These are phyloP conservation scores for Paramecium sonneborni DNA, from an alignment of 73 alveolate species.

Conservation along the genomic window DNA sequence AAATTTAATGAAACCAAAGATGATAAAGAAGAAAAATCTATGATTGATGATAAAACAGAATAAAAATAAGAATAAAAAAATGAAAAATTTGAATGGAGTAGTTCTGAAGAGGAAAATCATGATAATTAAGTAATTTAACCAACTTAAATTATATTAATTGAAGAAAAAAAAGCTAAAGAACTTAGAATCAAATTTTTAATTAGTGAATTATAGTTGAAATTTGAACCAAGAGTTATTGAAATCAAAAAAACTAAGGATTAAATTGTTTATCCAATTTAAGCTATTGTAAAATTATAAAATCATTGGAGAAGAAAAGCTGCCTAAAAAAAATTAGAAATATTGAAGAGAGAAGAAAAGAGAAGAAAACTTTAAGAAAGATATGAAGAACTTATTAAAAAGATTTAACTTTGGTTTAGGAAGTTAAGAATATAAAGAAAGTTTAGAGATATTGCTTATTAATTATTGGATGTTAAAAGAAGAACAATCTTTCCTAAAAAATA, in stretches of 20 bases:
- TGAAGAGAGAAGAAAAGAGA: neutral
- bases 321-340: neutral
- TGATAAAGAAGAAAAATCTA: neutral
- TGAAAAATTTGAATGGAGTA: conserved; percentile 22
- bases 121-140: neutral
- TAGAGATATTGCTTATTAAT: neutral
- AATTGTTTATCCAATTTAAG: neutral
- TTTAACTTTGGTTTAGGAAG: neutral
- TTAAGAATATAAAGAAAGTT: neutral
- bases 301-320: neutral
- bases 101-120: neutral
- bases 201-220: neutral
- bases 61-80: neutral
- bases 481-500: neutral
- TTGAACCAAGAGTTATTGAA: neutral
- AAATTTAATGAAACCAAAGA: neutral
- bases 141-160: neutral
- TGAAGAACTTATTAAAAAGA: neutral
- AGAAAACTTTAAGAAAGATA: neutral
- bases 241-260: neutral
- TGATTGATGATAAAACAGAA: neutral
- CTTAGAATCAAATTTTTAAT: neutral
- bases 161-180: neutral
- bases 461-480: neutral
- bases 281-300: neutral